These are phyloP conservation scores for Heritiera littoralis DNA, from an alignment of 345 rosid species.

Conservation along the genomic window DNA sequence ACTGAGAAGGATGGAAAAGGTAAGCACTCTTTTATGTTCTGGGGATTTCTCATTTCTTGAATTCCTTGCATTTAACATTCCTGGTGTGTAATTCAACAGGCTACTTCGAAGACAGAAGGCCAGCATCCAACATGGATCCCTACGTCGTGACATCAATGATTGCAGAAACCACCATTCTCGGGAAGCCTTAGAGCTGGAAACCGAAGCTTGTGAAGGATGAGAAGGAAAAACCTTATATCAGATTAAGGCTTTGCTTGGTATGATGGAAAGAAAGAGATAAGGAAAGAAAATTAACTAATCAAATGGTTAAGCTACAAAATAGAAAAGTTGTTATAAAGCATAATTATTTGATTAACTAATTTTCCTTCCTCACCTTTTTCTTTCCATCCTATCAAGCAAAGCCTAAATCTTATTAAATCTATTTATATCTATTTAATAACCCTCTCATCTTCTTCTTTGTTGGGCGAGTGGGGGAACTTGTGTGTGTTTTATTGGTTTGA, in stretches of 20 bases:
- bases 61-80: neutral
- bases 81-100: conserved; percentile 31
- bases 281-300: no score
- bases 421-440: neutral
- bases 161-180: conserved; percentile 74
- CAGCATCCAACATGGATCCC: conserved; percentile 93
- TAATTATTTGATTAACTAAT: no score
- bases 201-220: neutral
- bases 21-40: neutral
- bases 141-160: conserved; percentile 82
- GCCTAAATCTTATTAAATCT: no score
- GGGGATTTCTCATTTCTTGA: neutral
- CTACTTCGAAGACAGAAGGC: conserved; percentile 88
- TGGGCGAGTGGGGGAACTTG: neutral
- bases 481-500: conserved; percentile 2
- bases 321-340: no score
- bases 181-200: conserved; percentile 45
- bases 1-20: conserved; percentile 73
- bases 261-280: no score
- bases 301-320: no score
- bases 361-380: no score
- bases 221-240: neutral
- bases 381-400: no score
- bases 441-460: neutral
- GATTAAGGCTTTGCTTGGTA: no score